A percentile compares a stretch with the other conserved stretches of the same genome.
Conservation (phyloP, 1,284 basidiomycete species). For the Papiliotrema fonsecae region DNA sequence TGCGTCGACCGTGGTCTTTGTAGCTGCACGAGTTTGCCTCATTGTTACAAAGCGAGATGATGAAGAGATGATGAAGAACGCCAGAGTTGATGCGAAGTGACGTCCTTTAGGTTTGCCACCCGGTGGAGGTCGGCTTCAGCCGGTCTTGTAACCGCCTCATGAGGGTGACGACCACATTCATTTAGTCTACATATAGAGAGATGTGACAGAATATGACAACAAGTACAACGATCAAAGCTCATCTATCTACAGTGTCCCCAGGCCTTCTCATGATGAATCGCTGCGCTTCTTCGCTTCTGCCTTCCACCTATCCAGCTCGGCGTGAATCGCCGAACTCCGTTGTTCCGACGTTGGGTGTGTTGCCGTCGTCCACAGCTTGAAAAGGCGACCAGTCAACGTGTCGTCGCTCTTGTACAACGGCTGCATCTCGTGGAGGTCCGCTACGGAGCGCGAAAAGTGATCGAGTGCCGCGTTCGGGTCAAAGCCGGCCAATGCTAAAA, state of each 20-base stretch:
- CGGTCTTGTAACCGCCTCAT: too few species aligned
- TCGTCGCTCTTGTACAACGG: slow-evolving; percentile 16
- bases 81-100: too few species aligned
- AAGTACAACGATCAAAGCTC: too few species aligned
- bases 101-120: neutral
- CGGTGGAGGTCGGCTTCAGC: neutral
- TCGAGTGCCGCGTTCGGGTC: slow-evolving; percentile 57
- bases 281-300: slow-evolving; percentile 35
- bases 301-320: slow-evolving; percentile 66
- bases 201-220: too few species aligned
- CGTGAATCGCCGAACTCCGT: slow-evolving; percentile 56
- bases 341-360: slow-evolving; percentile 62
- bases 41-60: too few species aligned
- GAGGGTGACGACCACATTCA: neutral
- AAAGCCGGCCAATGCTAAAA: slow-evolving; percentile 74
- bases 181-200: neutral
- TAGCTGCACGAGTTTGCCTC: too few species aligned
- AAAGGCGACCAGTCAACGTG: slow-evolving; percentile 20
- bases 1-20: too few species aligned
- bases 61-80: too few species aligned
- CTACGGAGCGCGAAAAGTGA: slow-evolving; percentile 32
- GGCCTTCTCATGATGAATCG: neutral
- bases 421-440: slow-evolving; percentile 35
- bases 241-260: too few species aligned
- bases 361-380: slow-evolving; percentile 40